Base-by-base conservation (phyloP, 257 asterid genomes). In the Lithospermum erythrorhizon region DNA sequence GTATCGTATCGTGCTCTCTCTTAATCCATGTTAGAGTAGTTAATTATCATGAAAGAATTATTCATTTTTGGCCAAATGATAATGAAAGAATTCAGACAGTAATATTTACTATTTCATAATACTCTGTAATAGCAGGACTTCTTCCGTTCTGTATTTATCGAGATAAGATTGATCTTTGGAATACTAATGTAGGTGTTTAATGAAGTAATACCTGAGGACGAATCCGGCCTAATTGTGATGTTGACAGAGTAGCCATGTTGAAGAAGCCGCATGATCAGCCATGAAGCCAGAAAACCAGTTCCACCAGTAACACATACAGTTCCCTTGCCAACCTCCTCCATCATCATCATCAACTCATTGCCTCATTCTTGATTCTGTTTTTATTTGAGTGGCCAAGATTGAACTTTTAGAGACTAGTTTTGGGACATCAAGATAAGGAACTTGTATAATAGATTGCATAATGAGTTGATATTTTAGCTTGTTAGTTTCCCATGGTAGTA, bases 251-350 rank as follows among this genome's bases (percentile, higher is more conserved):
- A 81, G 23, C 84, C 81, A 62, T 59, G 72, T 64, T 81, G 68
- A 53, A 81, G 84, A 66, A 81, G 84, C 70, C 67, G 76, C 72
- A 41, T 66, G 58, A 78, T 63, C 55, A 73, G 61, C 87, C 87
- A 78, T 61, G 84, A 78, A 6, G 72, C 87, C 3, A 76, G 29
- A 48, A 53, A 76, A 3, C 87, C 79, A 0, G 79, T 78, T 62
- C 82, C 87, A 19, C 81, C 86, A 1, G 81, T 80, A n/a, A 80
- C 83, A 77, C 86, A 80, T 0, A 80, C 77, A 25, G 32, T 69
- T n/a, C 82, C 79, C 55, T 62, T 68, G 18, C 63, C 0, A 47
- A 61, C 47, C 72, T 65, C 56, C 57, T 30, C 17, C 61, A 15
- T 62, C 48, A 30, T 29, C 61, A 15, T 62, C 48, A 30, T 29